Percentiles rank a stretch among this genome's conserved stretches.
phyloP scores from a whole-genome alignment of 2,329 filamentous ascomycete genomes.

The Cryoendolithus antarcticus region DNA sequence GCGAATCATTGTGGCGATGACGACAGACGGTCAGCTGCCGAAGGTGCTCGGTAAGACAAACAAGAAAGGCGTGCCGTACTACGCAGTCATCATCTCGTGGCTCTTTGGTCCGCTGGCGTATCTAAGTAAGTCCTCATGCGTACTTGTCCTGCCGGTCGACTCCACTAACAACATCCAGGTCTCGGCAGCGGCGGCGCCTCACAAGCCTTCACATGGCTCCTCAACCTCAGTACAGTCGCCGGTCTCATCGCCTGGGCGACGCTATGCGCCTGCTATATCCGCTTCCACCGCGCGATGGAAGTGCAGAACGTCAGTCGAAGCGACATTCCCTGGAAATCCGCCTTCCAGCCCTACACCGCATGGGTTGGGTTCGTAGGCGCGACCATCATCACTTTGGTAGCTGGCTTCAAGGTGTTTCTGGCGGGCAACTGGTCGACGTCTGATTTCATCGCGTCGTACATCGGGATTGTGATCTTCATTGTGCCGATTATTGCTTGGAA shows the following conservation, averaged over 20 bases:
- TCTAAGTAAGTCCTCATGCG: slow-evolving; percentile 15
- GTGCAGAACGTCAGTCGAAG: slow-evolving; percentile 26
- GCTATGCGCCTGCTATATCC: slow-evolving; percentile 33
- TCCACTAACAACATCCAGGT: neutral
- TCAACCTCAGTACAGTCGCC: slow-evolving; percentile 13
- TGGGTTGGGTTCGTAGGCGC: slow-evolving; percentile 10
- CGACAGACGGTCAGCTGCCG: slow-evolving; percentile 47
- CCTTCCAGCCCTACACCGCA: slow-evolving; percentile 10
- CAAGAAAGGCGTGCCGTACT: slow-evolving; percentile 43
- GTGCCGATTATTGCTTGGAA: slow-evolving; percentile 33
- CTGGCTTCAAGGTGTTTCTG: slow-evolving; percentile 19
- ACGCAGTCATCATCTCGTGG: slow-evolving; percentile 41
- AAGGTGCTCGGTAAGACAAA: slow-evolving; percentile 43
- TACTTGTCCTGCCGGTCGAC: neutral
- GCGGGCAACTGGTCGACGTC: slow-evolving; percentile 17
- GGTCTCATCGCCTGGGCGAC: slow-evolving; percentile 15
- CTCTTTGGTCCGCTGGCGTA: slow-evolving; percentile 26
- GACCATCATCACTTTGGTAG: slow-evolving; percentile 16
- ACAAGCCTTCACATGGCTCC: slow-evolving; percentile 14
- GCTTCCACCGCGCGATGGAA: slow-evolving; percentile 31
- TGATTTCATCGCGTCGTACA: slow-evolving; percentile 28
- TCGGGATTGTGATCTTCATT: slow-evolving; percentile 27
- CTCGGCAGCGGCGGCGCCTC: slow-evolving; percentile 11
- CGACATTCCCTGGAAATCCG: slow-evolving; percentile 17
- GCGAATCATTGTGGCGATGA: slow-evolving; percentile 47